Evolutionary conservation across 192 early-diverging fungal genomes (phyloP), one percentile per base, ranked within the genome.

Genomic region (Dissophora globulifera): DNA sequence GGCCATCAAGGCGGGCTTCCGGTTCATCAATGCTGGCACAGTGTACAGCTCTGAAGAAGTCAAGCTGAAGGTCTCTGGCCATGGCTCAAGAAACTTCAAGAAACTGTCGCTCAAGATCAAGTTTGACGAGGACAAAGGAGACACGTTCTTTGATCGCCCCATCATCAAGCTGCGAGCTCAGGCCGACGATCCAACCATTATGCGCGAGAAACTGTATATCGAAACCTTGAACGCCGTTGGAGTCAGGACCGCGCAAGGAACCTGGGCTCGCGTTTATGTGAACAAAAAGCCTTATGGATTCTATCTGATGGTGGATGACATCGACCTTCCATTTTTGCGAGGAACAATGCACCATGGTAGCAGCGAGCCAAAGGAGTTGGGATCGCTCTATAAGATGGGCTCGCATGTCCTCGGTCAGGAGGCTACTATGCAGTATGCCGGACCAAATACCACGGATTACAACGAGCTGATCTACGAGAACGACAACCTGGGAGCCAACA

Each of bases 91-190:
- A 4, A 30, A 52, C 22, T 82, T 67, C 70, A 57, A 78, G 32
- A 82, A 82, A 41, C 46, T 79, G 32, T 78, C 81, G 19, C 64
- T 79, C 42, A 68, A 60, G 23, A 1, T 82, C 51, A 82, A 82
- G 42, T 75, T 82, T 33, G 50, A 67, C 20, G 41, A 63, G 1
- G 51, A 69, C 4, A 58, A 58, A 26, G 53, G 49, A 2, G 41
- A 82, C 20, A 78, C 75, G 3, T 62, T 82, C 15, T 79, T 65
- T 56, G 30, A 63, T 15, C 69, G 75, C 23, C 67, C 61, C 29
- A 26, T 62, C 42, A 53, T 81, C 54, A 81, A 81, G 55, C 48
- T 81, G 23, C 68, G 80, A 2, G 56, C 80, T 31, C 30, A 56
- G 30, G 31, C 60, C 3, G 41, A 35, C n/a, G 80, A 81, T 40